phyloP scores from a whole-genome alignment of 345 rosid species.

The Linum lewisii region DNA sequence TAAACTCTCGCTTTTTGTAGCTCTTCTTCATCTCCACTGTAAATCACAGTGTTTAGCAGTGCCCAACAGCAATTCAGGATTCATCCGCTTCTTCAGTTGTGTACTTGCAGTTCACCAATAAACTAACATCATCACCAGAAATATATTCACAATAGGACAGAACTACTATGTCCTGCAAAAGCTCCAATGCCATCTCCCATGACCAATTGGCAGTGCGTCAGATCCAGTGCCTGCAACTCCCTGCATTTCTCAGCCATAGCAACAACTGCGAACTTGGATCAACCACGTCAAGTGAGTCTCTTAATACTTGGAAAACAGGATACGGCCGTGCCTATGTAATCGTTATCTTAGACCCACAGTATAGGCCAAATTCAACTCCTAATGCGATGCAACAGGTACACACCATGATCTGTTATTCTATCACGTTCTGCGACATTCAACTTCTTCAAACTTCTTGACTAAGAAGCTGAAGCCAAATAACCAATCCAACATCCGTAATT shows the following conservation, averaged over 20 bases:
- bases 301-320: constrained; percentile 24
- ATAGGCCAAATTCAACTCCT: constrained; percentile 35
- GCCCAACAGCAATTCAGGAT: constrained; percentile 10
- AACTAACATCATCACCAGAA: constrained; percentile 16
- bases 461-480: constrained; percentile 23
- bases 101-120: constrained; percentile 21
- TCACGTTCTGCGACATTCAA: constrained; percentile 31
- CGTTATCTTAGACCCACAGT: constrained; percentile 40
- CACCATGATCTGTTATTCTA: constrained; percentile 30
- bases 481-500: constrained; percentile 30
- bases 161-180: constrained; percentile 23
- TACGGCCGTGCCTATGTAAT: constrained; percentile 21
- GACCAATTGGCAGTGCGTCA: constrained; percentile 34
- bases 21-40: constrained; percentile 29
- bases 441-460: constrained; percentile 24
- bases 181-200: constrained; percentile 27
- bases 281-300: constrained; percentile 32
- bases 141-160: constrained; percentile 25
- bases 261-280: constrained; percentile 25
- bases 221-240: constrained; percentile 26
- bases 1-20: too few species aligned
- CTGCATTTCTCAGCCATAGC: constrained; percentile 26
- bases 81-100: constrained; percentile 28
- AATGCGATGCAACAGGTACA: constrained; percentile 21
- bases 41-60: constrained; percentile 21